Evolutionary conservation across 805 yeast genomes (phyloP).

Genomic region (Tetrapisispora pingtungensis): DNA sequence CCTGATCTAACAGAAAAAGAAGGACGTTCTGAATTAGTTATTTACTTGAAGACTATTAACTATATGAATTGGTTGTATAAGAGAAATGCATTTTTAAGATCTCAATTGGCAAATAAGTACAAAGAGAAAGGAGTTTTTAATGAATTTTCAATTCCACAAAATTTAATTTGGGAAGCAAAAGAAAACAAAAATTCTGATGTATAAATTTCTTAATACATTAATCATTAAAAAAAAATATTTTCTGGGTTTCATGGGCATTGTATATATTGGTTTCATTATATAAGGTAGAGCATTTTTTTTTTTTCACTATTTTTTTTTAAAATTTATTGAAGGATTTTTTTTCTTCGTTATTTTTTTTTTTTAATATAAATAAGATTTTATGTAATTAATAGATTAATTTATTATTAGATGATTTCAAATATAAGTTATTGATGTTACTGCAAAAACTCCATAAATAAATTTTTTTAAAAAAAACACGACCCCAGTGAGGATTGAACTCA

Average conservation of each 20-base stretch:
- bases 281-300: background rate
- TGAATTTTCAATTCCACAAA: background rate
- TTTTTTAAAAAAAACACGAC: slow-evolving; percentile 30
- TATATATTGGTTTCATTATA: background rate
- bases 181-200: background rate
- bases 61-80: slow-evolving; percentile 42
- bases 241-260: background rate
- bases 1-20: slow-evolving; percentile 65
- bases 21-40: slow-evolving; percentile 68
- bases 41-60: slow-evolving; percentile 54
- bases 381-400: too few relatives aligned
- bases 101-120: slow-evolving; percentile 28
- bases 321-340: background rate
- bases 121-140: background rate
- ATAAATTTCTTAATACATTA: background rate
- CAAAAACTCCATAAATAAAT: slow-evolving; percentile 2
- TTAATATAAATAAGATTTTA: too few relatives aligned
- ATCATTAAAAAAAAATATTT: background rate
- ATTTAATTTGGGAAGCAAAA: slow-evolving; percentile 4
- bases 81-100: slow-evolving; percentile 40
- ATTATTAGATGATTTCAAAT: too few relatives aligned
- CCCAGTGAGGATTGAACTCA: slow-evolving; percentile 52
- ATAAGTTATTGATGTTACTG: background rate
- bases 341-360: too few relatives aligned
- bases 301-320: too few relatives aligned